These are phyloP conservation scores for Didymella pinodella DNA, from an alignment of 2,329 filamentous ascomycete genomes.

Conservation along the genomic window DNA sequence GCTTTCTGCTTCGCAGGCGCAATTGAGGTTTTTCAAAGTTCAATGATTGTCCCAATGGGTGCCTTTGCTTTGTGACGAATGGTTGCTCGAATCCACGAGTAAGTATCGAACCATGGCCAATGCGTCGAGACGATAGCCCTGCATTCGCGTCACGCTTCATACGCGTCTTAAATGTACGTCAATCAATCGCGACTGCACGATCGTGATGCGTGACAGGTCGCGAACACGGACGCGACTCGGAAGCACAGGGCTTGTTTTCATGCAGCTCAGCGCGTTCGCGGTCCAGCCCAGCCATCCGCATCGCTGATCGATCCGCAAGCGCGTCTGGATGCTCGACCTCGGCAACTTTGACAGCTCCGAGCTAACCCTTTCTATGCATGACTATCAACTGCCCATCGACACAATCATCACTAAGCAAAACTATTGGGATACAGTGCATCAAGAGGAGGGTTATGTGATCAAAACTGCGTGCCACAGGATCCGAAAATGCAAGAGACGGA, in stretches of 20 bases:
- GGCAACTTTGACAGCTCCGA: slow-evolving; percentile 10
- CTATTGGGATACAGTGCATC: not conserved
- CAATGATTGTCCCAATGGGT: not conserved
- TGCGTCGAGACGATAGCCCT: not conserved
- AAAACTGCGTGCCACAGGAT: too few relatives aligned
- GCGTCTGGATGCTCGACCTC: slow-evolving; percentile 15
- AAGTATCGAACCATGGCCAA: not conserved
- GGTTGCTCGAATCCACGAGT: not conserved
- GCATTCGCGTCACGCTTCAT: slow-evolving; percentile 15
- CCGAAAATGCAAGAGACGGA: slow-evolving; percentile 41
- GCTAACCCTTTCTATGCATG: slow-evolving; percentile 16
- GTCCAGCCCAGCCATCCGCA: slow-evolving; percentile 11
- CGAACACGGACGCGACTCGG: slow-evolving; percentile 18
- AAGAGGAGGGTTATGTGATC: not conserved
- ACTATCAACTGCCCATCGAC: slow-evolving; percentile 17
- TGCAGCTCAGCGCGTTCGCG: slow-evolving; percentile 6
- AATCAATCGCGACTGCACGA: slow-evolving; percentile 9
- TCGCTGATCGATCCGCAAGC: slow-evolving; percentile 9
- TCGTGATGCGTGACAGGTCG: slow-evolving; percentile 3
- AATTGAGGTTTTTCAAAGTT: slow-evolving; percentile 24
- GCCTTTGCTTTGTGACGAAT: slow-evolving; percentile 1
- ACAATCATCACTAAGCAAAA: not conserved
- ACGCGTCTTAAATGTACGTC: slow-evolving; percentile 6
- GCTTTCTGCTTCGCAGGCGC: slow-evolving; percentile 32
- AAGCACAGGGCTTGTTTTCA: slow-evolving; percentile 8